Conservation (phyloP, 2,329 filamentous ascomycete species). For the Calonectria leucothoes region DNA sequence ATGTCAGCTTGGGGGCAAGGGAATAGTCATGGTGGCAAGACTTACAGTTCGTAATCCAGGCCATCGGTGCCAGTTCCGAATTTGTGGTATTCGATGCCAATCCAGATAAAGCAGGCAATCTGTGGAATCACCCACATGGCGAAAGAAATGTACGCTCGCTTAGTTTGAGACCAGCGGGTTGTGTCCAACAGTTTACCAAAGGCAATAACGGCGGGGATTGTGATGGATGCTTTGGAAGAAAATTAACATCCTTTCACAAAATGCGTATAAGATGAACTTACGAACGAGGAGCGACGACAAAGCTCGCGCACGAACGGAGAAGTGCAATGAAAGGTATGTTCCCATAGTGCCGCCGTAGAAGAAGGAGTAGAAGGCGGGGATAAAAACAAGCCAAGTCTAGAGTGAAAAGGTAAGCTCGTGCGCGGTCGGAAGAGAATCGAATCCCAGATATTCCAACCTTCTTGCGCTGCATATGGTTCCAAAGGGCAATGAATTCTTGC, state of each 20-base stretch:
- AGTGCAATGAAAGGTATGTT: slow-evolving; percentile 48
- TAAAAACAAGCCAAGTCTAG: slow-evolving; percentile 47
- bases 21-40: background rate
- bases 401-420: background rate
- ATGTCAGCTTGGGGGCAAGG: background rate
- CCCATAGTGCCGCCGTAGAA: slow-evolving; percentile 52
- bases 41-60: slow-evolving; percentile 21
- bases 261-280: background rate
- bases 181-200: slow-evolving; percentile 12
- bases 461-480: slow-evolving; percentile 18
- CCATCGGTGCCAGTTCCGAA: slow-evolving; percentile 4
- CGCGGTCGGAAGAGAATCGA: background rate
- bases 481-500: slow-evolving; percentile 14
- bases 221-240: slow-evolving; percentile 3
- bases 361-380: slow-evolving; percentile 52
- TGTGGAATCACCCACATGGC: slow-evolving; percentile 20
- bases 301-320: slow-evolving; percentile 47
- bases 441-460: background rate
- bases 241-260: background rate
- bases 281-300: slow-evolving; percentile 21
- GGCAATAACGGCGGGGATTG: slow-evolving; percentile 15
- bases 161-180: slow-evolving; percentile 10
- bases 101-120: slow-evolving; percentile 21
- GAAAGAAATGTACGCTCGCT: slow-evolving; percentile 12
- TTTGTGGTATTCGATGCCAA: slow-evolving; percentile 19